phyloP scores from a whole-genome alignment of 139 green algal genomes.

The Coccomyxa sp. region DNA sequence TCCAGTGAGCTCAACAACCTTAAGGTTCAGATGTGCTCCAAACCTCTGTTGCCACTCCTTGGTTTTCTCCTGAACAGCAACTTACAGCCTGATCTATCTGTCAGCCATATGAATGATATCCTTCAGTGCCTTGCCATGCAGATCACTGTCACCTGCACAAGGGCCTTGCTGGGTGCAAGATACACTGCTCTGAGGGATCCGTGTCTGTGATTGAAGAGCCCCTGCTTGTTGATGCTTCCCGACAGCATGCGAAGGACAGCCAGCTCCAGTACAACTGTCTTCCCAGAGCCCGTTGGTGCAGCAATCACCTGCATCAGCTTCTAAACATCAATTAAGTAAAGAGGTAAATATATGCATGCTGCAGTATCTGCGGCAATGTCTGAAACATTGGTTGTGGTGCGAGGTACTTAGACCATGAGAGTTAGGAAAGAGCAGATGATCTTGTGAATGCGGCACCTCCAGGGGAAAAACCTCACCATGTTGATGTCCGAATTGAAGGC shows the following conservation, averaged over 20 bases:
- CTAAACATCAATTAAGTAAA: too few relatives aligned
- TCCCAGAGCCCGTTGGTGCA: slow-evolving; percentile 83
- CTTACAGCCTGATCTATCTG: too few relatives aligned
- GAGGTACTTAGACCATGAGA: too few relatives aligned
- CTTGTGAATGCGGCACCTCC: too few relatives aligned
- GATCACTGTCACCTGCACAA: slow-evolving; percentile 13
- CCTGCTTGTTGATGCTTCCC: slow-evolving; percentile 15
- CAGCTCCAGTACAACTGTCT: slow-evolving; percentile 94
- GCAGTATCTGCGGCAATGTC: too few relatives aligned
- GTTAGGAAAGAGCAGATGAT: too few relatives aligned
- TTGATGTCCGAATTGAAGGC: slow-evolving; percentile 54
- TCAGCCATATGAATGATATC: too few relatives aligned
- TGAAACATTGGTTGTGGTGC: too few relatives aligned
- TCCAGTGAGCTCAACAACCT: slow-evolving; percentile 68
- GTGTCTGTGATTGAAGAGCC: slow-evolving; percentile 15
- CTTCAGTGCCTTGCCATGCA: too few relatives aligned
- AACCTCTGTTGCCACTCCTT: slow-evolving; percentile 72
- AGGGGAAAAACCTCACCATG: slow-evolving; percentile 38
- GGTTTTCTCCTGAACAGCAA: slow-evolving; percentile 68
- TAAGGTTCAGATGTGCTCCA: slow-evolving; percentile 32
- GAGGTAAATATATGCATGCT: too few relatives aligned
- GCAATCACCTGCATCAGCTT: slow-evolving; percentile 58
- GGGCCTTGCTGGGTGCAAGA: slow-evolving; percentile 12
- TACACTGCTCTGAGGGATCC: slow-evolving; percentile 34
- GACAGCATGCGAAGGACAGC: slow-evolving; percentile 70